Percentiles rank a stretch among this genome's conserved stretches.
Evolutionary conservation across 352 stramenopile genomes (phyloP).

Genomic region (Aphanomyces astaci): DNA sequence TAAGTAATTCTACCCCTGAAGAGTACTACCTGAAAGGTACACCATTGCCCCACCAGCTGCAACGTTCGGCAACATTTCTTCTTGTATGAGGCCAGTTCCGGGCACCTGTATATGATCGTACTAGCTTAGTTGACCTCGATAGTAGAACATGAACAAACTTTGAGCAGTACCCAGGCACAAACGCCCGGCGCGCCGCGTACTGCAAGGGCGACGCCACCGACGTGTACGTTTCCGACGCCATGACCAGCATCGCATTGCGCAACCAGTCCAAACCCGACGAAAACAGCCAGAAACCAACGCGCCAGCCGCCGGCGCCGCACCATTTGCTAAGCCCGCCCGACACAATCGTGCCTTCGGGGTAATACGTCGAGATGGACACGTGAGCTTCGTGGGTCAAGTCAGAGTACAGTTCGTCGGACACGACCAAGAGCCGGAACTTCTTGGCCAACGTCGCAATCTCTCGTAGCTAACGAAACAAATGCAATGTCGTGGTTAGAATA

Average conservation of each 20-base stretch:
- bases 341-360: conserved; percentile 82
- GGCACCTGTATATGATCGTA: conserved; percentile 54
- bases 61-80: conserved; percentile 74
- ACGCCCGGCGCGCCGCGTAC: conserved; percentile 69
- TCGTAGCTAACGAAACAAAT: conserved; percentile 33
- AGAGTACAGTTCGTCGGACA: conserved; percentile 86
- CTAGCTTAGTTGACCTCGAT: background rate
- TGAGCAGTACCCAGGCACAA: conserved; percentile 68
- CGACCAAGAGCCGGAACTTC: conserved; percentile 82
- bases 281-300: conserved; percentile 85
- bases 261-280: conserved; percentile 68
- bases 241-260: conserved; percentile 80
- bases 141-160: conserved; percentile 18
- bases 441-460: conserved; percentile 61
- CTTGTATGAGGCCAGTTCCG: conserved; percentile 72
- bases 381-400: conserved; percentile 74
- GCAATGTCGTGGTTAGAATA: too few species aligned
- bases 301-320: conserved; percentile 80
- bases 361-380: conserved; percentile 77
- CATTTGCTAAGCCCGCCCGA: conserved; percentile 82
- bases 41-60: conserved; percentile 76
- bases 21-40: conserved; percentile 42
- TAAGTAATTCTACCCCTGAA: background rate
- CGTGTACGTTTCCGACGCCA: conserved; percentile 85
- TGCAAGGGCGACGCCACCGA: conserved; percentile 81